Conservation (phyloP, 23 red algal species). For the Chondrus crispus region DNA sequence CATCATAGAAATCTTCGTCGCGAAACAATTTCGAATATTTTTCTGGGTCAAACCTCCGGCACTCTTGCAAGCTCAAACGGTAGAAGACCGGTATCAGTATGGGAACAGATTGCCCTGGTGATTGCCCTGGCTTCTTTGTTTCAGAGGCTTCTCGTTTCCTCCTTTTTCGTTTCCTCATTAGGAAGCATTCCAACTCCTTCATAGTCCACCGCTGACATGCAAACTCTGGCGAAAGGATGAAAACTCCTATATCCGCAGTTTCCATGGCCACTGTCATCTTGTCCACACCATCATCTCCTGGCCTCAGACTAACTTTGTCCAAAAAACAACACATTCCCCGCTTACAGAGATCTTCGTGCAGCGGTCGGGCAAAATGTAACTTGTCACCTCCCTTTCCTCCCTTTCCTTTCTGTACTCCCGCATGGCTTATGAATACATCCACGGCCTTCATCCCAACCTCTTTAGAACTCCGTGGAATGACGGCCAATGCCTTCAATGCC, state of each 20-base stretch:
- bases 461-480: no score
- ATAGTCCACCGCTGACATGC: neutral
- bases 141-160: neutral
- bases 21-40: no score
- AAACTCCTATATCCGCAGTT: neutral
- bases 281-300: neutral
- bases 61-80: neutral
- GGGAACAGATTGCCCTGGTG: no score
- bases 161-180: neutral
- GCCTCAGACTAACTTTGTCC: neutral
- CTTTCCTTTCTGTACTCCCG: no score
- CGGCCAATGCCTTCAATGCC: no score
- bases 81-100: constrained; percentile 9
- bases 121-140: no score
- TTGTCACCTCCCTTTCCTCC: no score
- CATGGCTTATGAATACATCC: constrained; percentile 3
- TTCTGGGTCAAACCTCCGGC: neutral
- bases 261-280: neutral
- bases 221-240: constrained; percentile 17
- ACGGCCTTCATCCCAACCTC: neutral
- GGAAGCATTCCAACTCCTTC: neutral
- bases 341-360: neutral
- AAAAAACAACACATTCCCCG: neutral
- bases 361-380: neutral
- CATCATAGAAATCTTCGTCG: no score